Base-by-base conservation (phyloP, 1,284 basidiomycete species). In the Cerrena zonata region DNA sequence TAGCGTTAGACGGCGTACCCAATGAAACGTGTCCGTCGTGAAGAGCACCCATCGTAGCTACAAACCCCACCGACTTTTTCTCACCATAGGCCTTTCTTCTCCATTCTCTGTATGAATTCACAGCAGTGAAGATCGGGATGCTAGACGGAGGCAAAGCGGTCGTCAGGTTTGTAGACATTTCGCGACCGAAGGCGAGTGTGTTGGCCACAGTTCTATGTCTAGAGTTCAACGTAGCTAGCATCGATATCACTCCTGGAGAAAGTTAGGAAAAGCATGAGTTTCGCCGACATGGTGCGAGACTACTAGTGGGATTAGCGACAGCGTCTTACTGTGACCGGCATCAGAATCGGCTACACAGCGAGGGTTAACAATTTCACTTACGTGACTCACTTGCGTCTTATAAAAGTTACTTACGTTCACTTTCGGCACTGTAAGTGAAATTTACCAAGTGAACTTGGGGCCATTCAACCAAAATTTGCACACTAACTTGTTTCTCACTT, bases 11-110 rank as follows among this genome's bases (percentile, higher is more conserved):
- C 26, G 45, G 38, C 78, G 45, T 60, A 94, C 93, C 89, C 27
- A 99, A 83, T 52, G 87, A 82, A 37, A 97, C 73, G 68, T 98
- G 95, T 0, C 96, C 95, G 23, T 90, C 84, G 65, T 99, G 95
- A 45, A 99, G 70, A 1, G 94, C 94, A 23, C 95, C 95, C 96
- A 99, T 99, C 37, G 95, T 99, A 1, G 95, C 84, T 7, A 99
- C 92, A 54, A 91, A 91, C 0, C 95, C 95, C 2, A 99, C 91
- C 2, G 80, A 77, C 61, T 83, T 79, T 38, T 74, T 72, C 47
- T 76, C 71, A 1, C 76, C 70, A 54, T 80, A 81, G 0, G 83
- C 87, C 44, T 71, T 70, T 43, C 73, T 68, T 23, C 94, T 74
- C 95, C 94, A 99, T 71, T 74, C 68, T 42, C 92, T 77, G 59